Evolutionary conservation across 352 stramenopile species (phyloP).

Genomic region (Globisporangium paddicum): DNA sequence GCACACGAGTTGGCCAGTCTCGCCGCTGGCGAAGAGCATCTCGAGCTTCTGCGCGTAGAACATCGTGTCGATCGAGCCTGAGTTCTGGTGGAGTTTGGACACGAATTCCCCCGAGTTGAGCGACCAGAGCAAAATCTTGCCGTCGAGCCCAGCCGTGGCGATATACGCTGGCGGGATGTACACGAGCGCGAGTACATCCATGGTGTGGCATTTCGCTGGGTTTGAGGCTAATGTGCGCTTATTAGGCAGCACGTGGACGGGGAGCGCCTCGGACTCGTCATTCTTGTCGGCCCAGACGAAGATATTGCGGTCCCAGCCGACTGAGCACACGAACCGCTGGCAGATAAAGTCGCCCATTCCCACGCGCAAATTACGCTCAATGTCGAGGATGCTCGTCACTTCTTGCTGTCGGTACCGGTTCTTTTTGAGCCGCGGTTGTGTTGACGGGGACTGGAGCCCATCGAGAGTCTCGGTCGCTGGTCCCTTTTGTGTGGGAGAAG

Average conservation of each 20-base stretch:
- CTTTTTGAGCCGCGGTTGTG: slow-evolving; percentile 1
- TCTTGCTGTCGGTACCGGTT: slow-evolving; percentile 68
- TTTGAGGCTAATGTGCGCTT: slow-evolving; percentile 21
- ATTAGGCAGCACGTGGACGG: slow-evolving; percentile 49
- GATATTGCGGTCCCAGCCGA: slow-evolving; percentile 79
- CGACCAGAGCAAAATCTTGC: slow-evolving; percentile 72
- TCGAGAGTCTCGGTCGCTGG: background rate
- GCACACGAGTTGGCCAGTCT: slow-evolving; percentile 56
- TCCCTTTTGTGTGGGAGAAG: background rate
- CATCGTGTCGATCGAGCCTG: slow-evolving; percentile 61
- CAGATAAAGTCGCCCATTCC: slow-evolving; percentile 83
- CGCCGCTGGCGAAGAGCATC: slow-evolving; percentile 60
- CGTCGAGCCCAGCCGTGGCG: slow-evolving; percentile 60
- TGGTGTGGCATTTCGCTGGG: slow-evolving; percentile 41
- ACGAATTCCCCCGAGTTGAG: slow-evolving; percentile 75
- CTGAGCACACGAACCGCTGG: slow-evolving; percentile 74
- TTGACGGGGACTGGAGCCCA: background rate
- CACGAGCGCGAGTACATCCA: slow-evolving; percentile 62
- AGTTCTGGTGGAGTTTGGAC: slow-evolving; percentile 51
- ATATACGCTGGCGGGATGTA: slow-evolving; percentile 73
- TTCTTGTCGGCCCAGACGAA: slow-evolving; percentile 86
- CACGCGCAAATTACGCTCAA: slow-evolving; percentile 71
- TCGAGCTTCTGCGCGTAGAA: slow-evolving; percentile 69
- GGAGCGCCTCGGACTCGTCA: slow-evolving; percentile 61
- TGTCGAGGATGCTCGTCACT: slow-evolving; percentile 78